Percentiles rank a stretch among this genome's conserved stretches.
These are phyloP conservation scores for Leptographium radiaticola DNA, from an alignment of 2,329 filamentous ascomycete genomes.

Conservation along the genomic window DNA sequence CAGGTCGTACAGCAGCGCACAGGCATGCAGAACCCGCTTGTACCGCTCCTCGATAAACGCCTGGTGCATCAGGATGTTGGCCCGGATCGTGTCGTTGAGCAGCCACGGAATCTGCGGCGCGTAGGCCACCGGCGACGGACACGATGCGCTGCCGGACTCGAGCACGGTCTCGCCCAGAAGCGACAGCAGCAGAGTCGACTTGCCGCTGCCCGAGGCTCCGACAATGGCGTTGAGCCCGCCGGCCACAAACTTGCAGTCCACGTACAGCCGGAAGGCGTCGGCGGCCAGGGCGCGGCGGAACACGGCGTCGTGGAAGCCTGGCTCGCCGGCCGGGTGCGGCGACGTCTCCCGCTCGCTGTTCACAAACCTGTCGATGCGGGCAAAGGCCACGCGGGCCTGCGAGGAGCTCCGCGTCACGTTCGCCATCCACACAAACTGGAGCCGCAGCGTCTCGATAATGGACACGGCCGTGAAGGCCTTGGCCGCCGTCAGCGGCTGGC, in stretches of 20 bases:
- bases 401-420: constrained; percentile 29
- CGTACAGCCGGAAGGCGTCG: constrained; percentile 32
- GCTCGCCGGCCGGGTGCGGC: constrained; percentile 34
- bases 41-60: constrained; percentile 18
- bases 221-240: constrained; percentile 41
- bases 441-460: constrained; percentile 38
- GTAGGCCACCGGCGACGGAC: constrained; percentile 20
- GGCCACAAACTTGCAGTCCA: constrained; percentile 37
- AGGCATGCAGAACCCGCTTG: constrained; percentile 14
- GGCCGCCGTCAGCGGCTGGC: constrained; percentile 37
- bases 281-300: constrained; percentile 18
- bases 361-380: constrained; percentile 41
- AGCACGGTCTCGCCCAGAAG: constrained; percentile 42
- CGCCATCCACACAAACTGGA: constrained; percentile 17
- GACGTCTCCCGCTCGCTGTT: constrained; percentile 33
- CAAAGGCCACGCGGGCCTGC: constrained; percentile 17
- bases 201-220: constrained; percentile 42
- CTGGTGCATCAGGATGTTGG: constrained; percentile 15
- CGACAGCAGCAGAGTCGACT: constrained; percentile 40
- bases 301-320: constrained; percentile 30
- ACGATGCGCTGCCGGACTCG: constrained; percentile 32
- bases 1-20: constrained; percentile 16
- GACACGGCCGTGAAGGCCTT: constrained; percentile 44
- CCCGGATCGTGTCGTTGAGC: constrained; percentile 19
- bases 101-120: constrained; percentile 26